phyloP scores from a whole-genome alignment of 1,139 yeast species.

The Kurtzmaniella natalensis region DNA sequence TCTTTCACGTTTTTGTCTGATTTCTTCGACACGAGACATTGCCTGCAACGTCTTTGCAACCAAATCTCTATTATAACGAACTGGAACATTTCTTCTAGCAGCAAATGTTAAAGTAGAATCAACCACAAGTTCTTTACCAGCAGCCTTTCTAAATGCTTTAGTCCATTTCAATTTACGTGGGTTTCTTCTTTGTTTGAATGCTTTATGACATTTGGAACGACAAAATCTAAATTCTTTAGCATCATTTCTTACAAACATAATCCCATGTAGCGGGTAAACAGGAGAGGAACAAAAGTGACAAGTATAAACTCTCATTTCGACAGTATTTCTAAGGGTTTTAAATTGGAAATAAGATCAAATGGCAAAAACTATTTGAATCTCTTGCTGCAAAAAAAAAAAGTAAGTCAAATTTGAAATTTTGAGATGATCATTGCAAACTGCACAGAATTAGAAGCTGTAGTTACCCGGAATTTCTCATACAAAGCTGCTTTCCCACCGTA shows the following conservation, averaged over 20 bases:
- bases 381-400: background rate
- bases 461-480: slow-evolving; percentile 3
- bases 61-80: slow-evolving; percentile 92
- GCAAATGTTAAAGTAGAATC: slow-evolving; percentile 96
- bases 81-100: slow-evolving; percentile 96
- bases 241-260: slow-evolving; percentile 96
- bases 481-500: too few relatives aligned
- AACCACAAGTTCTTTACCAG: slow-evolving; percentile 97
- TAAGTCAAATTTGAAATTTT: background rate
- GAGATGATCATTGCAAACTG: slow-evolving; percentile 4
- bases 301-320: slow-evolving; percentile 79
- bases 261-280: slow-evolving; percentile 95
- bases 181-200: slow-evolving; percentile 96
- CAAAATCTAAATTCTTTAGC: slow-evolving; percentile 97
- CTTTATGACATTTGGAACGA: slow-evolving; percentile 96
- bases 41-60: slow-evolving; percentile 93
- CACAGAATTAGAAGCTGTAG: background rate
- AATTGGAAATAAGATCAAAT: slow-evolving; percentile 10
- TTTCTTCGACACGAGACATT: slow-evolving; percentile 94
- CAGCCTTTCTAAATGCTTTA: slow-evolving; percentile 97
- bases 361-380: too few relatives aligned
- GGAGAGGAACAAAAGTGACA: slow-evolving; percentile 99
- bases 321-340: slow-evolving; percentile 1
- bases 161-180: slow-evolving; percentile 99
- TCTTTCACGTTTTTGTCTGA: slow-evolving; percentile 92